Evolutionary conservation across 1,139 yeast species (phyloP).

Genomic region (Scheffersomyces cryptocercus): DNA sequence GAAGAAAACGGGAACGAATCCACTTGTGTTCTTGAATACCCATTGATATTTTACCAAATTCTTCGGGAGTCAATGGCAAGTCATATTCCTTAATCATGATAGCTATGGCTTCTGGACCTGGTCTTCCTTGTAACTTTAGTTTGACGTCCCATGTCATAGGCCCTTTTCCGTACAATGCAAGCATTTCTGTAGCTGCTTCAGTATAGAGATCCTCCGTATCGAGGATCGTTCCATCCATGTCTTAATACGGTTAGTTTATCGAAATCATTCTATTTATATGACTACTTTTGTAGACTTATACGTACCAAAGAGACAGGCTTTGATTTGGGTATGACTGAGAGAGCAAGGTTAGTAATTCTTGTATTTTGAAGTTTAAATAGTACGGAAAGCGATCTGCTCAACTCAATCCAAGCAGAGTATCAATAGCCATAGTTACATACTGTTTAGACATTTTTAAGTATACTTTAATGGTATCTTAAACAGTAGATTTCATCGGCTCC

Average conservation of each 20-base stretch:
- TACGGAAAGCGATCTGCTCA: too few species aligned
- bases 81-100: conserved; percentile 66
- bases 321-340: conserved; percentile 26
- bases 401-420: too few species aligned
- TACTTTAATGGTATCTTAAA: too few species aligned
- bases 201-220: conserved; percentile 93
- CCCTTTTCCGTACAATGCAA: conserved; percentile 70
- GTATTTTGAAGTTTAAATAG: too few species aligned
- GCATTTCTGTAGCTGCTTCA: conserved; percentile 63
- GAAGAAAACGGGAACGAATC: conserved; percentile 66
- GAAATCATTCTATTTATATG: conserved; percentile 12
- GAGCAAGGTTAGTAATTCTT: conserved; percentile 2
- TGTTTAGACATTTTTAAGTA: neutral
- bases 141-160: conserved; percentile 90
- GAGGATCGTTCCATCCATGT: conserved; percentile 93
- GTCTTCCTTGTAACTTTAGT: conserved; percentile 83
- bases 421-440: neutral
- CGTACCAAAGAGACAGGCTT: conserved; percentile 86
- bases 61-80: conserved; percentile 66
- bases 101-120: conserved; percentile 69
- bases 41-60: conserved; percentile 52
- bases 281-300: conserved; percentile 8
- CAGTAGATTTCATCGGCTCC: too few species aligned
- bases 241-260: conserved; percentile 22
- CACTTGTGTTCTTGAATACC: conserved; percentile 61